Conservation (phyloP, 257 asterid genomes). For the Nemophila menziesii region DNA sequence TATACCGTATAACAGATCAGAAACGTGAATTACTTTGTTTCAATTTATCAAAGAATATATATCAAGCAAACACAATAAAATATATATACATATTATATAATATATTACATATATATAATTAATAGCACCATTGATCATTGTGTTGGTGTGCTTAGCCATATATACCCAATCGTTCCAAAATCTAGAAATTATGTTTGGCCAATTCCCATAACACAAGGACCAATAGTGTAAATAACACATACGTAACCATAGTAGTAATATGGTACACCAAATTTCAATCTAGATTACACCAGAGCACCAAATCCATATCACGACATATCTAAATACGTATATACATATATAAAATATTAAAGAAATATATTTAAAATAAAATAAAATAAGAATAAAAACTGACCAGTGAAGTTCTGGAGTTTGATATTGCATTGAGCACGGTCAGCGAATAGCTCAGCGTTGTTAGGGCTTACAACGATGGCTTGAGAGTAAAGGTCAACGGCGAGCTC, state of each 20-base stretch:
- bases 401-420: conserved; percentile 66
- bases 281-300: too few relatives aligned
- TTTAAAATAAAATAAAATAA: background rate
- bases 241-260: background rate
- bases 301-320: too few relatives aligned
- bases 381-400: conserved; percentile 39
- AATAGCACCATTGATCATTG: too few relatives aligned
- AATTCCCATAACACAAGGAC: background rate
- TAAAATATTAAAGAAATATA: background rate
- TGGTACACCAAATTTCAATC: too few relatives aligned
- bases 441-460: conserved; percentile 70
- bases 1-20: too few relatives aligned
- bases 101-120: too few relatives aligned
- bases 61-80: too few relatives aligned
- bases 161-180: background rate
- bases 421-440: conserved; percentile 94
- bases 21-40: too few relatives aligned
- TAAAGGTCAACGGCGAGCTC: conserved; percentile 95
- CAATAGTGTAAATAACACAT: background rate
- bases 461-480: conserved; percentile 61
- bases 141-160: too few relatives aligned
- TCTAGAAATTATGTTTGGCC: background rate
- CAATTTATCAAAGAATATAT: too few relatives aligned
- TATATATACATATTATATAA: too few relatives aligned
- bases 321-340: background rate